Conservation (phyloP, 1,284 basidiomycete species). For the Malassezia arunalokei region DNA sequence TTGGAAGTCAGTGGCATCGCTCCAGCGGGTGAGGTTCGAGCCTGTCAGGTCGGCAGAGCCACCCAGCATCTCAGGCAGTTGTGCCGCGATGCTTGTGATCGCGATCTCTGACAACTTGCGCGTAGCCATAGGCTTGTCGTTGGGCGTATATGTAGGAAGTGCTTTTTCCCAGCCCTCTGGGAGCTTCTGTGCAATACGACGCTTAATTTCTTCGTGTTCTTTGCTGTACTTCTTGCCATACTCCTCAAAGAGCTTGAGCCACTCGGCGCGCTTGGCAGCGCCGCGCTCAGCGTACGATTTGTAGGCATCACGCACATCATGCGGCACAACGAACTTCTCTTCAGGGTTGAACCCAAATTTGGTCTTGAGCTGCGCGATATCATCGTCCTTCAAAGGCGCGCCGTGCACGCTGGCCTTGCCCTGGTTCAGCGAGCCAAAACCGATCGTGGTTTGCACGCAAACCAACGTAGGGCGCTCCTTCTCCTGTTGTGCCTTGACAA, state of each 20-base stretch:
- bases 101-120: constrained; percentile 87
- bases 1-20: constrained; percentile 79
- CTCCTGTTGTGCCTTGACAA: constrained; percentile 63
- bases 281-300: constrained; percentile 58
- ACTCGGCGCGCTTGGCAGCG: constrained; percentile 61
- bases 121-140: constrained; percentile 72
- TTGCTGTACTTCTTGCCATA: constrained; percentile 69
- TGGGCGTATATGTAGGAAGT: constrained; percentile 69
- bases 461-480: constrained; percentile 77
- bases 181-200: constrained; percentile 71
- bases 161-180: constrained; percentile 56
- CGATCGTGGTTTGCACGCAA: constrained; percentile 76
- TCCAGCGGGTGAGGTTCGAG: constrained; percentile 73
- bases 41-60: constrained; percentile 87
- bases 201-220: constrained; percentile 71
- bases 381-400: constrained; percentile 78
- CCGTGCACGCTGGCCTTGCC: constrained; percentile 90
- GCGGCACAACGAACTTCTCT: constrained; percentile 65
- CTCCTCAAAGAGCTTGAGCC: constrained; percentile 60
- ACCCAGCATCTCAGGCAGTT: constrained; percentile 63
- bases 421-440: constrained; percentile 79
- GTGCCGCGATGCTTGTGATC: constrained; percentile 62
- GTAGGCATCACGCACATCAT: constrained; percentile 63
- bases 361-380: constrained; percentile 69
- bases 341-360: constrained; percentile 74